These are phyloP conservation scores for Plasmodium knowlesi DNA, from an alignment of 169 alveolate genomes.

Conservation along the genomic window DNA sequence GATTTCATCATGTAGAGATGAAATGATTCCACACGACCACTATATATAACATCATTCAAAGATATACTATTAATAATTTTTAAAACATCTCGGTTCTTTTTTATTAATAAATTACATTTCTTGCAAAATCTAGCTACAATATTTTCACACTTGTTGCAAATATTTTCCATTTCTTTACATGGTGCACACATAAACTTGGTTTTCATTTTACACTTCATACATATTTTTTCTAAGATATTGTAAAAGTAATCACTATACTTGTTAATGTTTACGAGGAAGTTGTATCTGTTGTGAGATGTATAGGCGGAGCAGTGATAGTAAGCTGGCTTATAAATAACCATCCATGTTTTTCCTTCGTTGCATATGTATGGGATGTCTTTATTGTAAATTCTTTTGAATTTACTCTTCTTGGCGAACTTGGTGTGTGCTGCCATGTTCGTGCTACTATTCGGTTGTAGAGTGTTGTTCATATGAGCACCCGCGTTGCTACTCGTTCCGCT, in stretches of 20 bases:
- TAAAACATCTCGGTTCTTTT: slow-evolving; percentile 72
- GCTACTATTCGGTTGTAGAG: neutral
- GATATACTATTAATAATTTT: slow-evolving; percentile 77
- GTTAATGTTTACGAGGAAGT: slow-evolving; percentile 39
- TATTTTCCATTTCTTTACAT: slow-evolving; percentile 54
- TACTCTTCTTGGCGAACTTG: slow-evolving; percentile 16
- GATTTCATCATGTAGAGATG: slow-evolving; percentile 83
- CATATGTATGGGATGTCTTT: slow-evolving; percentile 82
- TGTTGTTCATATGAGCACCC: no score
- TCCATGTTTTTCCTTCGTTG: slow-evolving; percentile 80
- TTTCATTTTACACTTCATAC: slow-evolving; percentile 63
- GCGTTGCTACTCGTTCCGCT: neutral
- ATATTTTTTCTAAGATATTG: slow-evolving; percentile 60
- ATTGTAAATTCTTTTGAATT: slow-evolving; percentile 57
- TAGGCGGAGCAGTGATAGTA: slow-evolving; percentile 84
- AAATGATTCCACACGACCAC: slow-evolving; percentile 82
- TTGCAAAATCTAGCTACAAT: slow-evolving; percentile 39
- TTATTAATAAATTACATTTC: slow-evolving; percentile 48
- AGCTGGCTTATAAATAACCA: slow-evolving; percentile 83
- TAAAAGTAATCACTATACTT: slow-evolving; percentile 60
- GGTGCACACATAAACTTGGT: slow-evolving; percentile 64
- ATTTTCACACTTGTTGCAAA: slow-evolving; percentile 50
- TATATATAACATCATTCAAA: slow-evolving; percentile 75
- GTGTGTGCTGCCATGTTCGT: neutral
- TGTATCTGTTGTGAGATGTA: slow-evolving; percentile 68